These are phyloP conservation scores for Pyrus pyrifolia DNA, from an alignment of 306 rosid genomes.

Conservation along the genomic window DNA sequence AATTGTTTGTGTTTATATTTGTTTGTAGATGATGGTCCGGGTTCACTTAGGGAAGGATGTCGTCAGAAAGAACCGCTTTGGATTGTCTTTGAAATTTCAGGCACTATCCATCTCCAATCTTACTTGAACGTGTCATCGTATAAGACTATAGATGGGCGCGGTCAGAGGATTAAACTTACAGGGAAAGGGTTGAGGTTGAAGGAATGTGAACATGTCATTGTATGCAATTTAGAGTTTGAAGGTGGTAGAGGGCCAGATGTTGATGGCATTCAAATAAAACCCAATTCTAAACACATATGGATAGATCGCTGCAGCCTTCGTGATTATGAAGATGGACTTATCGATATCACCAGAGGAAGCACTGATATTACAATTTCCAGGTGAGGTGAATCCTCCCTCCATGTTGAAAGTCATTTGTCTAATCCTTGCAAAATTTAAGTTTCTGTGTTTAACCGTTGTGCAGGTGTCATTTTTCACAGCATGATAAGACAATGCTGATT, in stretches of 20 bases:
- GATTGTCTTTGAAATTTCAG: slow-evolving; percentile 88
- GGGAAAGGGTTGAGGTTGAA: slow-evolving; percentile 85
- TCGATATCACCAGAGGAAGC: slow-evolving; percentile 83
- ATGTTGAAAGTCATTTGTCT: background rate
- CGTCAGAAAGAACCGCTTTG: slow-evolving; percentile 74
- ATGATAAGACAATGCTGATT: slow-evolving; percentile 86
- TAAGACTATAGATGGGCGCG: slow-evolving; percentile 86
- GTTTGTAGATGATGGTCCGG: slow-evolving; percentile 85
- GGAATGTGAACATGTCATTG: slow-evolving; percentile 85
- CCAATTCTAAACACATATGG: slow-evolving; percentile 93
- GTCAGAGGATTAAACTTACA: slow-evolving; percentile 65
- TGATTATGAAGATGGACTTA: slow-evolving; percentile 83
- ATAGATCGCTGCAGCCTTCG: slow-evolving; percentile 81
- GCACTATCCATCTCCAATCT: slow-evolving; percentile 63
- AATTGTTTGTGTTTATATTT: background rate
- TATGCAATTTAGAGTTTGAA: slow-evolving; percentile 91
- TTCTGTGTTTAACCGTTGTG: slow-evolving; percentile 12
- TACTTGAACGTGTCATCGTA: slow-evolving; percentile 64
- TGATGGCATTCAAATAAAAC: slow-evolving; percentile 93
- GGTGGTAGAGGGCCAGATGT: slow-evolving; percentile 93
- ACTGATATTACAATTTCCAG: slow-evolving; percentile 84
- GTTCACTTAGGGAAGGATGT: slow-evolving; percentile 79
- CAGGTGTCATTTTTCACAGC: slow-evolving; percentile 85
- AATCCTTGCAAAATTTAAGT: background rate
- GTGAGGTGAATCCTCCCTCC: slow-evolving; percentile 24